phyloP scores from a whole-genome alignment of 2,329 filamentous ascomycete species.

The Magnaporthiopsis incrustans region DNA sequence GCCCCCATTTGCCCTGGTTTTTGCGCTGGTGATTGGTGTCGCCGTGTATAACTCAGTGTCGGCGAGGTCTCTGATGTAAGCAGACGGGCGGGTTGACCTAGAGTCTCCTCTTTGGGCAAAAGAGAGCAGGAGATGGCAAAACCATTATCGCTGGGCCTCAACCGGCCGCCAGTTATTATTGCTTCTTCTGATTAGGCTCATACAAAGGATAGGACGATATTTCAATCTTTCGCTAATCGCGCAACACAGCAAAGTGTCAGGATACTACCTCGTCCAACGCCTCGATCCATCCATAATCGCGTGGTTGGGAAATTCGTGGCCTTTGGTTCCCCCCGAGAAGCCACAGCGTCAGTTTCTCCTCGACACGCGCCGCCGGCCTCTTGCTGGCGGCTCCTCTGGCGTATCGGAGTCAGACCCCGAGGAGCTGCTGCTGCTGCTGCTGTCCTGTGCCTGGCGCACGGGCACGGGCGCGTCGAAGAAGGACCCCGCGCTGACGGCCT shows the following conservation, averaged over 20 bases:
- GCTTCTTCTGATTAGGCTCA: background rate
- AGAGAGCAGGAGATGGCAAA: background rate
- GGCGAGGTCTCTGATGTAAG: background rate
- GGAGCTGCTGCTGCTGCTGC: background rate
- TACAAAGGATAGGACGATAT: background rate
- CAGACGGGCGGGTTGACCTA: background rate
- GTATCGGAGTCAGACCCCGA: background rate
- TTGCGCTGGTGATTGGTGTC: background rate
- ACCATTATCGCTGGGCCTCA: background rate
- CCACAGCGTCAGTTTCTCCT: background rate
- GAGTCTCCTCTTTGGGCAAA: background rate
- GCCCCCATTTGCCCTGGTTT: background rate
- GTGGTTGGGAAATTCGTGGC: background rate
- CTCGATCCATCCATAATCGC: background rate
- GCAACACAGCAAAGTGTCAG: background rate
- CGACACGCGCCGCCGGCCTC: too few relatives aligned
- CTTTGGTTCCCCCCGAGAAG: background rate
- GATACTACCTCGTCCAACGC: too few relatives aligned
- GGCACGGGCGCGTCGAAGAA: conserved; percentile 6
- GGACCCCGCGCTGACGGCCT: conserved; percentile 7
- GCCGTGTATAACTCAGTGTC: background rate
- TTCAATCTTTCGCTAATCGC: background rate
- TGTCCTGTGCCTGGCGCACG: background rate
- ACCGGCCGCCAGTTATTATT: background rate
- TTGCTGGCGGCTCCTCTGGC: background rate